These are phyloP conservation scores for Aristolochia fimbriata DNA, from an alignment of 164 flowering plant species.

Conservation along the genomic window DNA sequence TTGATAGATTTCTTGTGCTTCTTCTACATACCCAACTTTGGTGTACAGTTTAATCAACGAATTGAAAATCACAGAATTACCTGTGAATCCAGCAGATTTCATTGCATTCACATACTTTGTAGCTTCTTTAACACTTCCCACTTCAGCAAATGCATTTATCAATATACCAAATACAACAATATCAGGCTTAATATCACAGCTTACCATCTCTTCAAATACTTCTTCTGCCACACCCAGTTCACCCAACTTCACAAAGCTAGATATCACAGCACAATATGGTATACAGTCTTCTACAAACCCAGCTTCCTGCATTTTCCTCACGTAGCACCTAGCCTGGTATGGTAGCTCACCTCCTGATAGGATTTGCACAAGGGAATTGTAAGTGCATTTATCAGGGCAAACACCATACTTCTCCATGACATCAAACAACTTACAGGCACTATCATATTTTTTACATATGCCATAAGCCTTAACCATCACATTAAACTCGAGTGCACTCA, in stretches of 20 bases:
- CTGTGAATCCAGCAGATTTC: conserved; percentile 44
- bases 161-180: conserved; percentile 64
- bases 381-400: conserved; percentile 70
- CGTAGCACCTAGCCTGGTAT: conserved; percentile 35
- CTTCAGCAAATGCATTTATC: conserved; percentile 82
- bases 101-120: conserved; percentile 38
- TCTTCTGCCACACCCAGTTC: conserved; percentile 47
- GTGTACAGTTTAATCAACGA: conserved; percentile 86
- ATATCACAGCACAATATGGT: conserved; percentile 76
- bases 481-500: conserved; percentile 62
- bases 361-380: conserved; percentile 63
- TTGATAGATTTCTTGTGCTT: conserved; percentile 61
- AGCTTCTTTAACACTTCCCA: conserved; percentile 54
- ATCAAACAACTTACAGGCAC: conserved; percentile 65
- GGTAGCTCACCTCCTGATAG: conserved; percentile 66
- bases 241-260: conserved; percentile 60
- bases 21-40: conserved; percentile 69
- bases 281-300: conserved; percentile 56
- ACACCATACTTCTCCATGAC: conserved; percentile 48
- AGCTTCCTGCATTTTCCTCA: conserved; percentile 60
- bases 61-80: conserved; percentile 56
- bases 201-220: conserved; percentile 60
- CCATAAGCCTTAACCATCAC: conserved; percentile 98
- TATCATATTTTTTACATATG: conserved; percentile 40
- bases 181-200: conserved; percentile 49